Evolutionary conservation across 2,329 filamentous ascomycete species (phyloP).

Genomic region (Aureobasidium sp.): DNA sequence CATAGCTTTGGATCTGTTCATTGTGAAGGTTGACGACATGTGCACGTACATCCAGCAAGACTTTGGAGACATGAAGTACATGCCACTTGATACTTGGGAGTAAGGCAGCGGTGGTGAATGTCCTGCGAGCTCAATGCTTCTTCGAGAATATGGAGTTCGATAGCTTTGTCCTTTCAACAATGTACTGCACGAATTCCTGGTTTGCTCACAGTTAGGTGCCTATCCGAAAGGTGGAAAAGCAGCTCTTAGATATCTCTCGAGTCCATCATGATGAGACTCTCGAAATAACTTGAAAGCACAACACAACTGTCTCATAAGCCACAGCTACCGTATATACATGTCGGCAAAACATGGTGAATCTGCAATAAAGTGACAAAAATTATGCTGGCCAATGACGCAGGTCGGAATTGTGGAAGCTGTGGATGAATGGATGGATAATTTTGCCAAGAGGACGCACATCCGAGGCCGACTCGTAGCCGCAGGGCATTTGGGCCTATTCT

Average conservation of each 20-base stretch:
- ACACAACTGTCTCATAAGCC: no score
- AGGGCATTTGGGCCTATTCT: neutral
- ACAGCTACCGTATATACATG: no score
- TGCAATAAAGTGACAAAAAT: neutral
- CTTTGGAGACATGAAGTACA: neutral
- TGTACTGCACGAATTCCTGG: neutral
- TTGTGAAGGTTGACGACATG: neutral
- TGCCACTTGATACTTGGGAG: neutral
- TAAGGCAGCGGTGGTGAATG: neutral
- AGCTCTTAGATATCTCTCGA: neutral
- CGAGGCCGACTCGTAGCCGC: conserved; percentile 1
- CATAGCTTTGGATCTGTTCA: neutral
- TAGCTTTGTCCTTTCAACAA: neutral
- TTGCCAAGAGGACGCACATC: conserved; percentile 4
- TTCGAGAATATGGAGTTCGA: neutral
- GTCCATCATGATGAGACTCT: no score
- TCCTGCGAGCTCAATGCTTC: neutral
- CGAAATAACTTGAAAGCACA: no score
- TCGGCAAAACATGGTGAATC: neutral
- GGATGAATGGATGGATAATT: conserved; percentile 6
- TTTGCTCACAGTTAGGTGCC: neutral
- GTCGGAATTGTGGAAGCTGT: conserved; percentile 5
- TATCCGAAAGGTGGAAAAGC: neutral
- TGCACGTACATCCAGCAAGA: neutral
- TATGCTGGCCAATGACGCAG: neutral